Evolutionary conservation across 768 basidiomycete genomes (phyloP).

Genomic region (Leccinum uliginosum): DNA sequence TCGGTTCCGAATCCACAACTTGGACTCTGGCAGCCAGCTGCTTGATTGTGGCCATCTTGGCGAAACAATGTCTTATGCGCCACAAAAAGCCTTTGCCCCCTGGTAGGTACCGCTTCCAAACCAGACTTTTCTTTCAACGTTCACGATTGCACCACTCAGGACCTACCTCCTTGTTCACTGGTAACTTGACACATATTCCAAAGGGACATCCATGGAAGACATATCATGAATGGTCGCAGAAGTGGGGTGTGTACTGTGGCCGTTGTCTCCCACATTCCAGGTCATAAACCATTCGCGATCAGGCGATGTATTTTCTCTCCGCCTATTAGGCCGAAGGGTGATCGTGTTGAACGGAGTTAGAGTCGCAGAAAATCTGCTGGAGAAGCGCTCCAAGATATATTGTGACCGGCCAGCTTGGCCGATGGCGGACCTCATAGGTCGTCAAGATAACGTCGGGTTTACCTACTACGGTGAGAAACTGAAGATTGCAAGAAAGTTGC

Average conservation of each 20-base stretch:
- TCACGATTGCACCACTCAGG: background rate
- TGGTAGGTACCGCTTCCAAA: background rate
- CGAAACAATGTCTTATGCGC: background rate
- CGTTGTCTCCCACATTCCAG: background rate
- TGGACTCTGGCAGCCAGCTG: background rate
- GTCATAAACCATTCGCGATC: background rate
- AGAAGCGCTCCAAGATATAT: conserved; percentile 41
- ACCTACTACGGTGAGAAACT: conserved; percentile 10
- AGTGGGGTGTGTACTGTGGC: conserved; percentile 19
- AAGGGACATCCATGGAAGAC: conserved; percentile 4
- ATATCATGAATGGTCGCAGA: conserved; percentile 3
- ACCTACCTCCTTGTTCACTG: background rate
- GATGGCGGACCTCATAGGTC: conserved; percentile 40
- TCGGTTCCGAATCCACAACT: background rate
- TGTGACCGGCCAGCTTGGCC: conserved; percentile 48
- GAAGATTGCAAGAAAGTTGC: conserved; percentile 37
- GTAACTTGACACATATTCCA: background rate
- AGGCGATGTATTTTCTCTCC: conserved; percentile 40
- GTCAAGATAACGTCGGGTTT: conserved; percentile 37
- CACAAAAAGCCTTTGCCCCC: background rate
- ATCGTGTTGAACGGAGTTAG: conserved; percentile 42
- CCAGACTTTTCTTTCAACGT: background rate
- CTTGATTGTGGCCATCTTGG: background rate
- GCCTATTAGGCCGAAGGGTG: conserved; percentile 39
- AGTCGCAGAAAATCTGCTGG: conserved; percentile 41